Conservation (phyloP, 192 early-diverging fungal species). For the Chytriomyces sp. region DNA sequence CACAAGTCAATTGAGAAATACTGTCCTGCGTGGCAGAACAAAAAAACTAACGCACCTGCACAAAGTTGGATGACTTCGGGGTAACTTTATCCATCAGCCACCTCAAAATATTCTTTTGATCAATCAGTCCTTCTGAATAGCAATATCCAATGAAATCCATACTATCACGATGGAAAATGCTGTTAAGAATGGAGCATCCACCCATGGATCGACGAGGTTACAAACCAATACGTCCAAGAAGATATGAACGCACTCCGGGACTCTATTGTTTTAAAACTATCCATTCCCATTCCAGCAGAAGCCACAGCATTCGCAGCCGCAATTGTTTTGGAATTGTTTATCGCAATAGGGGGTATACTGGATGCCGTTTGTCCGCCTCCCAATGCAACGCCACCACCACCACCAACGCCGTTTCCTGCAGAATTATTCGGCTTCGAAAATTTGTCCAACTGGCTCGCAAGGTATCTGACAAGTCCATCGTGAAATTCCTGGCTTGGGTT, state of each 20-base stretch:
- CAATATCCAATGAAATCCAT: slow-evolving; percentile 20
- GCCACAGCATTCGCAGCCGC: too few relatives aligned
- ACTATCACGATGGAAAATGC: background rate
- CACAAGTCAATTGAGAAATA: background rate
- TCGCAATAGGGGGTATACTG: too few relatives aligned
- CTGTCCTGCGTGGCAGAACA: background rate
- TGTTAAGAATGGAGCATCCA: background rate
- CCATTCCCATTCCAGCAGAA: background rate
- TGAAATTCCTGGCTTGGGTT: background rate
- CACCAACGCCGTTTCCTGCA: background rate
- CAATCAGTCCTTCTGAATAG: slow-evolving; percentile 18
- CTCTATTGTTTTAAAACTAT: slow-evolving; percentile 13
- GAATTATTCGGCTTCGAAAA: background rate
- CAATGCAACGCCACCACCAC: background rate
- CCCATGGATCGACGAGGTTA: background rate
- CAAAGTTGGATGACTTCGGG: slow-evolving; percentile 8
- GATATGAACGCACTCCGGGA: slow-evolving; percentile 10
- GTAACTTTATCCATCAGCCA: slow-evolving; percentile 2
- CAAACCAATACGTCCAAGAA: slow-evolving; percentile 21
- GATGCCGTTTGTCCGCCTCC: too few relatives aligned
- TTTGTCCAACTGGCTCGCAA: slow-evolving; percentile 12
- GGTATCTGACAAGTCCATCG: background rate
- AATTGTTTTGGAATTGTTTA: too few relatives aligned
- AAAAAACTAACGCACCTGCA: background rate
- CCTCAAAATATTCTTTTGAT: slow-evolving; percentile 2